A percentile compares a stretch with the other conserved stretches of the same genome.
Conservation (phyloP, 345 rosid species). For the Microthlaspi erraticum region DNA sequence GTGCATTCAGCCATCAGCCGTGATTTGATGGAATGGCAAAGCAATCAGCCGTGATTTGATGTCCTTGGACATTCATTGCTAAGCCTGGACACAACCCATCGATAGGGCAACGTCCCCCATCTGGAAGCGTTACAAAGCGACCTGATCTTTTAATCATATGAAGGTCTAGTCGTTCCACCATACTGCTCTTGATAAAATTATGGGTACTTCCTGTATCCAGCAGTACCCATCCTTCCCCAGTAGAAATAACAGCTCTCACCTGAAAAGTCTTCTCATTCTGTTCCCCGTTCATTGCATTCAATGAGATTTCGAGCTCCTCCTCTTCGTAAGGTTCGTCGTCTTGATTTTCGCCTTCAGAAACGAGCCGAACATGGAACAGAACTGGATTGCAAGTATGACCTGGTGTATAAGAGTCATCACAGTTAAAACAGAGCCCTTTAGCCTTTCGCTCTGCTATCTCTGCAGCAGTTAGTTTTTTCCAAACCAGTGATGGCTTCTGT, state of each 20-base stretch:
- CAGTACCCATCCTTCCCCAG: neutral
- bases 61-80: neutral
- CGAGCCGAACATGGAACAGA: neutral
- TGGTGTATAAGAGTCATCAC: neutral
- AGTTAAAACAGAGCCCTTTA: neutral
- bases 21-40: neutral
- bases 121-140: neutral
- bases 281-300: neutral
- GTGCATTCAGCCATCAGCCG: neutral
- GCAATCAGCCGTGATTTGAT: neutral
- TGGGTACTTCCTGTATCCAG: neutral
- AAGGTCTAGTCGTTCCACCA: neutral
- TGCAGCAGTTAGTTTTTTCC: neutral
- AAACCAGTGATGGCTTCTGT: too few relatives aligned
- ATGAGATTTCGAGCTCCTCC: neutral
- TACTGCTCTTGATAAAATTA: neutral
- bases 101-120: neutral
- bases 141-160: neutral
- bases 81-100: neutral
- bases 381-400: neutral
- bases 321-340: neutral
- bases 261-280: neutral
- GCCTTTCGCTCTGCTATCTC: neutral
- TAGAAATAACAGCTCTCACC: neutral
- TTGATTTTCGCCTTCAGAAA: accelerated